phyloP scores from a whole-genome alignment of 176 grass and related monocot genomes.

The Paspalum notatum region DNA sequence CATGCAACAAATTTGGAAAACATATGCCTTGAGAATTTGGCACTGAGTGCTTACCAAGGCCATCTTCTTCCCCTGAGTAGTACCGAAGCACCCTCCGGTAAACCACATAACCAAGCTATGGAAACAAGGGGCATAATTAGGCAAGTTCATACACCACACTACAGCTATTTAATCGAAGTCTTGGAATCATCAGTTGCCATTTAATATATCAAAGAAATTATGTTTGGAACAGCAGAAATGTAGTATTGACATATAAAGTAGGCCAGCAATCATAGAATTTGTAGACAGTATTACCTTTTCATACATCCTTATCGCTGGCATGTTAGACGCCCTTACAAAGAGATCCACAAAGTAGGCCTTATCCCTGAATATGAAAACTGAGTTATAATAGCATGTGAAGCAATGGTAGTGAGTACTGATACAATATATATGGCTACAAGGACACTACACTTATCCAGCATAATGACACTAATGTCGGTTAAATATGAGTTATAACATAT shows the following conservation, averaged over 20 bases:
- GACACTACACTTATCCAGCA: background rate
- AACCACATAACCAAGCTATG: constrained; percentile 92
- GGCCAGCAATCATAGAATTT: background rate
- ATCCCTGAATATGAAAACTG: constrained; percentile 61
- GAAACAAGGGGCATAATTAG: constrained; percentile 19
- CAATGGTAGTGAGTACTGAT: background rate
- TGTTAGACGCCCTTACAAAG: constrained; percentile 97
- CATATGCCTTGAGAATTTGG: background rate
- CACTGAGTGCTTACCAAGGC: constrained; percentile 66
- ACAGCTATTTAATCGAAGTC: background rate
- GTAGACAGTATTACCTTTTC: constrained; percentile 67
- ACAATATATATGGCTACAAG: constrained; percentile 1
- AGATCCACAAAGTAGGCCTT: constrained; percentile 99
- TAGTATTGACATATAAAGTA: background rate
- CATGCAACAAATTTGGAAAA: background rate
- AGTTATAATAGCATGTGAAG: constrained; percentile 4
- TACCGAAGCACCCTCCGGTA: constrained; percentile 96
- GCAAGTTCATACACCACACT: background rate
- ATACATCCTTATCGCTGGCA: constrained; percentile 97
- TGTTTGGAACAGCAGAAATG: background rate
- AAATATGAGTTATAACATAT: background rate
- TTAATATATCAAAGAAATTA: background rate
- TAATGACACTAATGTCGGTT: background rate
- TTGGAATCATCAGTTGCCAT: background rate
- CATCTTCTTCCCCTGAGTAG: constrained; percentile 99